Evolutionary conservation across 257 asterid species (phyloP), one percentile per base, ranked within the genome.

Genomic region (Solanum ossicruentum): DNA sequence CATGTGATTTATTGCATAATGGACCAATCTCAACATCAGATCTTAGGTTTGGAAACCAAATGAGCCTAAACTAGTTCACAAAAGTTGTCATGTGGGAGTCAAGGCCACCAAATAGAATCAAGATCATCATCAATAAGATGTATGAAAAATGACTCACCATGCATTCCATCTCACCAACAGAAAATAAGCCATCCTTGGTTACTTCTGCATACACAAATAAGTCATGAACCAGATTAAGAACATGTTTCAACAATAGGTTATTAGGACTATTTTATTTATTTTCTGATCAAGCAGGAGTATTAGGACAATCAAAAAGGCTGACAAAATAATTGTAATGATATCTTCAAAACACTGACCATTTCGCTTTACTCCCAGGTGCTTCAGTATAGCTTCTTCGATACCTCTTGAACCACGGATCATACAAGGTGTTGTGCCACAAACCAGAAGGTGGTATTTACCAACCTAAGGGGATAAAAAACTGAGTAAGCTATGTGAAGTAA

Each of bases 101-200:
- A 32, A 43, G 83, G 73, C 51, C 66, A 39, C 56, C 61, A 84
- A 87, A 83, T 80, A 45, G 70, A 82, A 81, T 81, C 80, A 57
- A 43, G 60, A 52, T 67, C 54, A 84, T 41, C 39, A 84, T 51
- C 84, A 63, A 66, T 54, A 82, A 55, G 86, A 72, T 72, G 32
- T 7, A 36, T 49, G 56, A n/a, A 60, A 43, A 69, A 52, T 60
- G 56, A 88, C 93, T 87, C 86, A 97, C 99, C 99, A 97, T 97
- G 87, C 99, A 97, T 89, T 97, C 99, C 99, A 97, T 97, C 92
- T 95, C 99, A 83, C 99, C 99, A 85, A 97, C 98, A 89, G 99
- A 97, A 90, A 97, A 97, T 84, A 97, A 90, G 41, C 99, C 99
- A 89, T 95, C 99, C 89, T 94, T 97, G 52, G 99, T 97, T 69